Evolutionary conservation across 2,329 filamentous ascomycete species (phyloP).

Genomic region (Pyrenophora tritici-repentis): DNA sequence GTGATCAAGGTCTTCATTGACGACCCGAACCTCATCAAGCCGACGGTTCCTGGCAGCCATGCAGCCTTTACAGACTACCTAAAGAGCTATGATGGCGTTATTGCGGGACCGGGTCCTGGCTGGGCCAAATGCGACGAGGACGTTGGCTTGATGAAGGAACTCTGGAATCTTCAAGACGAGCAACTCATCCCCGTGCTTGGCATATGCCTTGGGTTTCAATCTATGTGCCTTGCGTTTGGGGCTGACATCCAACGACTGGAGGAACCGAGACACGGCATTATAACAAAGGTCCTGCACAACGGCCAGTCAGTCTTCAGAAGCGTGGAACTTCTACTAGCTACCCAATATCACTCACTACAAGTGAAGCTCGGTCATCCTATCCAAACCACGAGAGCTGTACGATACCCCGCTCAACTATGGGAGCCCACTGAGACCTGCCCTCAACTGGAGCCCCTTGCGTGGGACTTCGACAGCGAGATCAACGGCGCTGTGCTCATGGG

Average conservation of each 20-base stretch:
- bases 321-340: constrained; percentile 67
- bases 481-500: constrained; percentile 76
- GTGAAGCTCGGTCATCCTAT: constrained; percentile 49
- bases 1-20: constrained; percentile 76
- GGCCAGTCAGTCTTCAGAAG: constrained; percentile 68
- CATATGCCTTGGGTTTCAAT: constrained; percentile 89
- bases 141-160: constrained; percentile 76
- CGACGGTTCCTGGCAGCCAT: constrained; percentile 2
- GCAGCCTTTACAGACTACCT: constrained; percentile 54
- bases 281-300: constrained; percentile 67
- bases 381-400: constrained; percentile 31
- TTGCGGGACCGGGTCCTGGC: constrained; percentile 90
- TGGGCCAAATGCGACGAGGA: constrained; percentile 73
- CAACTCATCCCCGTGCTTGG: constrained; percentile 77
- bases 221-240: constrained; percentile 71
- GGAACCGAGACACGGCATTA: constrained; percentile 82
- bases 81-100: constrained; percentile 75
- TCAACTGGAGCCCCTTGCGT: constrained; percentile 53
- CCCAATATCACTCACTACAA: constrained; percentile 74
- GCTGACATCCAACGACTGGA: constrained; percentile 67
- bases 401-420: constrained; percentile 51
- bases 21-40: constrained; percentile 30
- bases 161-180: constrained; percentile 70
- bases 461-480: constrained; percentile 50
- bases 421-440: constrained; percentile 43